Conservation (phyloP, 2,329 filamentous ascomycete species). For the Monosporascus sp. region DNA sequence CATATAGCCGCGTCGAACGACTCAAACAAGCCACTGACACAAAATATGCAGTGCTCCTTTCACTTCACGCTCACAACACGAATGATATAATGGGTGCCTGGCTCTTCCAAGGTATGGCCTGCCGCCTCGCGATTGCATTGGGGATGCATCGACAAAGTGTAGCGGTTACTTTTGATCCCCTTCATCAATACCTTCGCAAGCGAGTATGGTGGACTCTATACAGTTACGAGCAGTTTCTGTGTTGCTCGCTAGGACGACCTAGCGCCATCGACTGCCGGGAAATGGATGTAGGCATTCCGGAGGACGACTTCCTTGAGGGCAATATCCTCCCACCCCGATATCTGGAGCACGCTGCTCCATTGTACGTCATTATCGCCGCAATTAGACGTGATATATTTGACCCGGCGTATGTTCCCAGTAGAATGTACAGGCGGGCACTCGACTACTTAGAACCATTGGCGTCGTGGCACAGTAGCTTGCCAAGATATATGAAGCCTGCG, state of each 20-base stretch:
- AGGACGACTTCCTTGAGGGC: conserved; percentile 20
- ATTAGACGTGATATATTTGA: conserved; percentile 25
- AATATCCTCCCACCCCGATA: conserved; percentile 17
- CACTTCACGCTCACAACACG: conserved; percentile 35
- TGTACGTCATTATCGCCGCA: conserved; percentile 20
- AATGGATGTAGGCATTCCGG: conserved; percentile 21
- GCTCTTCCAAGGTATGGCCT: conserved; percentile 34
- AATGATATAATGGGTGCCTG: conserved; percentile 37
- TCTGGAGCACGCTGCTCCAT: conserved; percentile 13
- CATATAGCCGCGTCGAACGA: too few species aligned
- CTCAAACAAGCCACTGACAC: too few species aligned
- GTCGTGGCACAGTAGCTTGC: conserved; percentile 15
- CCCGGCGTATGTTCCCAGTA: conserved; percentile 8
- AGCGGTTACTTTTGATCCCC: conserved; percentile 29
- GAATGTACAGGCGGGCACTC: conserved; percentile 12
- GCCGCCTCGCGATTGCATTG: conserved; percentile 36
- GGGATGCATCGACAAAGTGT: conserved; percentile 38
- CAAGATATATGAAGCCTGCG: conserved; percentile 7
- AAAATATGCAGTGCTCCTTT: conserved; percentile 25
- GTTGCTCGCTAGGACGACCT: conserved; percentile 25
- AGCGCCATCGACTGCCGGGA: conserved; percentile 26
- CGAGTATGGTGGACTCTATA: conserved; percentile 29
- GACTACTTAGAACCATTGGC: conserved; percentile 14
- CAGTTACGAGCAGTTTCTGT: conserved; percentile 27
- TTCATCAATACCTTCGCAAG: conserved; percentile 23